Conservation (phyloP, 768 basidiomycete species). For the Lactifluus pinguis region DNA sequence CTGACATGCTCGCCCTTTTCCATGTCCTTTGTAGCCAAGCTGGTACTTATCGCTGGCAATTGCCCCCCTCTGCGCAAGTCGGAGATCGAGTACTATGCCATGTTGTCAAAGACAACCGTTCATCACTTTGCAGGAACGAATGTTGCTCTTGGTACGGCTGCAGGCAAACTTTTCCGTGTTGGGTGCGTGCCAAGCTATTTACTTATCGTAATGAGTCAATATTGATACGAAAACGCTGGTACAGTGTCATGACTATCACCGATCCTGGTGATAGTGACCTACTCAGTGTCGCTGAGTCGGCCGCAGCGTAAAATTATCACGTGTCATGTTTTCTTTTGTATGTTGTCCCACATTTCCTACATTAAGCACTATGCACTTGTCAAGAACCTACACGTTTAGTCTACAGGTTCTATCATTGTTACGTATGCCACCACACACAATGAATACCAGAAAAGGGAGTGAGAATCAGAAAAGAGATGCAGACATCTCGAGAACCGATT, state of each 20-base stretch:
- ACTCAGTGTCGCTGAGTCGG: conserved; percentile 74
- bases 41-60: conserved; percentile 97
- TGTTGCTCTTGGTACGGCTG: conserved; percentile 96
- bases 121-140: conserved; percentile 98
- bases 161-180: conserved; percentile 98
- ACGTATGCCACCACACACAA: not conserved
- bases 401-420: not conserved
- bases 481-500: conserved; percentile 67
- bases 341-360: conserved; percentile 15
- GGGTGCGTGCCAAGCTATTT: conserved; percentile 44
- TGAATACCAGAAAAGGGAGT: not conserved
- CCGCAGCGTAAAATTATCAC: conserved; percentile 40
- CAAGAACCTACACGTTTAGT: not conserved
- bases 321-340: conserved; percentile 10
- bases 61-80: conserved; percentile 99
- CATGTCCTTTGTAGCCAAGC: conserved; percentile 62
- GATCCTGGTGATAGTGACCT: conserved; percentile 97
- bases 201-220: not conserved
- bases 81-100: conserved; percentile 99
- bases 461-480: conserved; percentile 50
- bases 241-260: conserved; percentile 91
- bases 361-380: conserved; percentile 15
- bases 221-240: not conserved
- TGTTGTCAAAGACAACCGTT: conserved; percentile 98
- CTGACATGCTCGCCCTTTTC: conserved; percentile 39